A percentile compares a stretch with the other conserved stretches of the same genome.
These are phyloP conservation scores for Microcera coccophila DNA, from an alignment of 2,329 filamentous ascomycete species.

Conservation along the genomic window DNA sequence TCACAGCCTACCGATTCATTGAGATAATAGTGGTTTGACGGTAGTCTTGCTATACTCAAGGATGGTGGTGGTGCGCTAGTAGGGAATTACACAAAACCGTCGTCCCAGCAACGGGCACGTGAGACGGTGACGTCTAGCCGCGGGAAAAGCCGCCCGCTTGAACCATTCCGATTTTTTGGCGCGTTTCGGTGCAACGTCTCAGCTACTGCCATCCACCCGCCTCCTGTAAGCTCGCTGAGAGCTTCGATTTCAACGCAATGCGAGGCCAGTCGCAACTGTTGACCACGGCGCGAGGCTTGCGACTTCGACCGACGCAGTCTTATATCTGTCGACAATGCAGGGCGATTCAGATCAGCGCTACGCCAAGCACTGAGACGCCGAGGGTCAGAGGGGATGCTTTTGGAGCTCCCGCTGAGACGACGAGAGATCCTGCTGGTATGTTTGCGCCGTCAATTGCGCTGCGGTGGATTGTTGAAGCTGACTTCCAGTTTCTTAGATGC, in stretches of 20 bases:
- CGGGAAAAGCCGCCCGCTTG: slow-evolving; percentile 32
- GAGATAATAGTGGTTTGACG: slow-evolving; percentile 13
- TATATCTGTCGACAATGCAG: slow-evolving; percentile 55
- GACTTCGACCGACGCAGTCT: slow-evolving; percentile 25
- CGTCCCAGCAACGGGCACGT: slow-evolving; percentile 30
- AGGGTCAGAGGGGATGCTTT: slow-evolving; percentile 52
- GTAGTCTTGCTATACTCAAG: slow-evolving; percentile 20
- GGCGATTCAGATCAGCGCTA: slow-evolving; percentile 59
- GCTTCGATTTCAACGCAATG: slow-evolving; percentile 35
- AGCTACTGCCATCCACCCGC: slow-evolving; percentile 6
- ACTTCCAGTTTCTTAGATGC: slow-evolving; percentile 63
- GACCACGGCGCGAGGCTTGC: slow-evolving; percentile 32
- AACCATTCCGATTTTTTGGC: slow-evolving; percentile 17
- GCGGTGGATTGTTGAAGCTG: slow-evolving; percentile 6
- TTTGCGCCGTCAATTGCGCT: slow-evolving; percentile 3
- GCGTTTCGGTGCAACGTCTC: slow-evolving; percentile 4
- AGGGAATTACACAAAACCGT: slow-evolving; percentile 12
- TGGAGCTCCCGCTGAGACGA: slow-evolving; percentile 43
- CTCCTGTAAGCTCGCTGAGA: slow-evolving; percentile 17
- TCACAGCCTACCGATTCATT: slow-evolving; percentile 26
- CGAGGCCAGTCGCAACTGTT: slow-evolving; percentile 41
- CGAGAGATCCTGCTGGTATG: slow-evolving; percentile 51
- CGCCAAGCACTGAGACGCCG: slow-evolving; percentile 55
- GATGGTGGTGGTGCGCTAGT: slow-evolving; percentile 10
- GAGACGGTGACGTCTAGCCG: slow-evolving; percentile 22